Percentiles rank a stretch among this genome's conserved stretches.
Evolutionary conservation across 176 grass and related monocot genomes (phyloP).

Genomic region (bread wheat (Triticum aestivum)): DNA sequence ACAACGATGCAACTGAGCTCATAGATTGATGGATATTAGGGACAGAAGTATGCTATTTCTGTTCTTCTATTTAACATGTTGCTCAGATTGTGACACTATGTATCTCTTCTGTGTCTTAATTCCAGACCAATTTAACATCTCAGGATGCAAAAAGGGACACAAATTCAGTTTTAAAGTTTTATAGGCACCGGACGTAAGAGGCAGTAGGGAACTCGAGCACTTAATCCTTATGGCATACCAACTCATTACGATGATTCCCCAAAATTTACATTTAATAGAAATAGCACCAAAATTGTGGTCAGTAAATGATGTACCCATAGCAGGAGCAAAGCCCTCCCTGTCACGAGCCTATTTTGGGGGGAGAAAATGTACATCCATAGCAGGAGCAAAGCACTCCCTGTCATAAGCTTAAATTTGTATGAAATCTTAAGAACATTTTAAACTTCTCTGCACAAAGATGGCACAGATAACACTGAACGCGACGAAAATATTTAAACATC

Average conservation of each 20-base stretch:
- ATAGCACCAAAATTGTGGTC: not conserved
- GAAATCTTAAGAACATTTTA: not conserved
- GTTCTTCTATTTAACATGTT: not conserved
- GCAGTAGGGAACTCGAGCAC: not conserved
- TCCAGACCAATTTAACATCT: conserved; percentile 1
- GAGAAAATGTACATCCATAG: not conserved
- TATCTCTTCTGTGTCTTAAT: not conserved
- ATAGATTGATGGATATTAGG: not conserved
- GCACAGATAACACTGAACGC: not conserved
- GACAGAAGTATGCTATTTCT: not conserved
- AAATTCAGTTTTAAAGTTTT: not conserved
- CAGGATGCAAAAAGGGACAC: not conserved
- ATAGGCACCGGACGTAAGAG: not conserved
- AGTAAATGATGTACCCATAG: not conserved
- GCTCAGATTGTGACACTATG: not conserved
- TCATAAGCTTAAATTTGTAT: not conserved
- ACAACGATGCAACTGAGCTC: not conserved
- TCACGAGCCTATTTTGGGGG: not conserved
- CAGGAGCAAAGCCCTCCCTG: not conserved
- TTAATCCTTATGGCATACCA: not conserved
- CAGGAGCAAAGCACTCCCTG: not conserved
- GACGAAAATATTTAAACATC: not conserved
- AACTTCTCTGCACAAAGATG: not conserved
- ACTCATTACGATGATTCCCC: not conserved
- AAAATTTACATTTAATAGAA: not conserved